phyloP scores from a whole-genome alignment of 1,284 basidiomycete genomes.

The Ceratobasidium sp. region DNA sequence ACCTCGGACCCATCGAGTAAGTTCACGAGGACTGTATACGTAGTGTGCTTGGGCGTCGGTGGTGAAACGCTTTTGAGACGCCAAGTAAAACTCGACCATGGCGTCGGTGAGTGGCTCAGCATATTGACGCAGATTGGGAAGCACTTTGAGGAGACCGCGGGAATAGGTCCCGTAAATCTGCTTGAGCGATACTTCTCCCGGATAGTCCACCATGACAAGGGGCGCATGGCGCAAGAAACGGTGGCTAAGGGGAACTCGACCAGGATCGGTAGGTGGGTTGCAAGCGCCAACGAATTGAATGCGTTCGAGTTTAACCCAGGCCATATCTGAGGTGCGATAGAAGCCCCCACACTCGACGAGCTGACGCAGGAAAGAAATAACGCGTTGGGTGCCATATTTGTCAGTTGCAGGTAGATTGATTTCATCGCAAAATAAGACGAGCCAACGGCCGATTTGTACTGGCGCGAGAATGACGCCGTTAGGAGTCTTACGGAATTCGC shows the following conservation, averaged over 20 bases:
- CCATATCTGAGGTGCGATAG: constrained; percentile 93
- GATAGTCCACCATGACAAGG: constrained; percentile 99
- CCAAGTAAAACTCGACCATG: constrained; percentile 96
- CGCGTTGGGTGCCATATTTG: constrained; percentile 98
- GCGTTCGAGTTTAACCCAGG: constrained; percentile 97
- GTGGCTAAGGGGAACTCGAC: constrained; percentile 96
- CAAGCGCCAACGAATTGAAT: constrained; percentile 99
- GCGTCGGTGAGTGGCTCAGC: constrained; percentile 95
- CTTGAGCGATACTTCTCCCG: constrained; percentile 94
- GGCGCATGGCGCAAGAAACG: constrained; percentile 98
- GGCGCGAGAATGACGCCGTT: constrained; percentile 96
- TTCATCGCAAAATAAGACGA: constrained; percentile 99
- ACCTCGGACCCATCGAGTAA: constrained; percentile 97
- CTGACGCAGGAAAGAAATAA: constrained; percentile 98
- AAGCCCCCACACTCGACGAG: constrained; percentile 95
- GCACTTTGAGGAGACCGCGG: constrained; percentile 93
- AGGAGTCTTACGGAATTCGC: constrained; percentile 98
- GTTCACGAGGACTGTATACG: constrained; percentile 98
- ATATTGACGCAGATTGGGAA: constrained; percentile 92
- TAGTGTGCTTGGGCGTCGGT: constrained; percentile 98
- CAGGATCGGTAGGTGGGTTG: constrained; percentile 99
- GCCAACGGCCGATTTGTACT: constrained; percentile 94
- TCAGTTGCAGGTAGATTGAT: constrained; percentile 98
- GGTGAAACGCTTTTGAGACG: constrained; percentile 93
- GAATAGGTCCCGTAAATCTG: constrained; percentile 99